Conservation (phyloP, 169 alveolate species). For the Eimeria zaria region DNA sequence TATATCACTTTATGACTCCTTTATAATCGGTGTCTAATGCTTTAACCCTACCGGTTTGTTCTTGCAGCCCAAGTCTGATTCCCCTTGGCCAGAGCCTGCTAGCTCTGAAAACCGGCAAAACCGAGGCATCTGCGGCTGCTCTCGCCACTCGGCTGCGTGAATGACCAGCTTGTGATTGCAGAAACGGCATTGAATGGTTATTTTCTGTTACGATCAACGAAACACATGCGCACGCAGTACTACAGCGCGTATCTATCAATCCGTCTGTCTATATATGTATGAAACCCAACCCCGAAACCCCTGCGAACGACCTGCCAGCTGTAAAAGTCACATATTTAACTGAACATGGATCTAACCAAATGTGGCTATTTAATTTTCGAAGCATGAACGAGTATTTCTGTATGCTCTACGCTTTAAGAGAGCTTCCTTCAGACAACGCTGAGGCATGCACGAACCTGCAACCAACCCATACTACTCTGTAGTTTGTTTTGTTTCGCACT, state of each 20-base stretch:
- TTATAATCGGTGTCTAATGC: background rate
- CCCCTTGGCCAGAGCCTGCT: slow-evolving; percentile 58
- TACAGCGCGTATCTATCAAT: background rate
- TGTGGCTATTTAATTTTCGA: background rate
- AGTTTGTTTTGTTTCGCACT: too few relatives aligned
- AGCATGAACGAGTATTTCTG: background rate
- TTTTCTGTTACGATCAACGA: background rate
- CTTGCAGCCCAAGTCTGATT: slow-evolving; percentile 78
- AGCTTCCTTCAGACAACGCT: background rate
- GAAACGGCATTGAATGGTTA: slow-evolving; percentile 84
- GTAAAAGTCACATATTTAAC: background rate
- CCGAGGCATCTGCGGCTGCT: slow-evolving; percentile 82
- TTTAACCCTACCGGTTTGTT: slow-evolving; percentile 64
- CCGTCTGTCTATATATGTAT: too few relatives aligned
- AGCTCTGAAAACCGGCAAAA: slow-evolving; percentile 77
- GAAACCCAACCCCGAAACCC: background rate
- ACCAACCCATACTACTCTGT: background rate
- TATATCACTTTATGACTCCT: background rate
- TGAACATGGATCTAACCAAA: background rate
- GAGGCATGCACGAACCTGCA: background rate
- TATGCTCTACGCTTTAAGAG: background rate
- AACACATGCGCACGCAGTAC: background rate
- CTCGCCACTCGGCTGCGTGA: slow-evolving; percentile 84
- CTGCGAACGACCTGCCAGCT: background rate
- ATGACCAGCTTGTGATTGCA: slow-evolving; percentile 84